These are phyloP conservation scores for Podospora pseudocomata DNA, from an alignment of 495 filamentous ascomycete species.

Conservation along the genomic window DNA sequence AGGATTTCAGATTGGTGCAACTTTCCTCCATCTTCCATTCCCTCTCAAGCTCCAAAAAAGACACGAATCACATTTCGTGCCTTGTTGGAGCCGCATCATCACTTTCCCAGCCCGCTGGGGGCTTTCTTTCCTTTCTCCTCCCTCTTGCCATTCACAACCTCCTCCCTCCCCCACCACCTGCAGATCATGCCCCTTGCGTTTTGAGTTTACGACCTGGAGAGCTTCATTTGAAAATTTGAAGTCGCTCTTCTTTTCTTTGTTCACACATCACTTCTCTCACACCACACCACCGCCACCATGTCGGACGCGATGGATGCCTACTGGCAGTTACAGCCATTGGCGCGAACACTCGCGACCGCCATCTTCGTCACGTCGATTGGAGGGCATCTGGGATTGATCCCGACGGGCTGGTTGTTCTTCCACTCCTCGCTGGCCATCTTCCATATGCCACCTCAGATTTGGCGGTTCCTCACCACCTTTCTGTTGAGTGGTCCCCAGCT, in stretches of 20 bases:
- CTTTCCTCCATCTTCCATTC: constrained; percentile 24
- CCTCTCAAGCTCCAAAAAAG: constrained; percentile 28
- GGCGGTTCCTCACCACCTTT: constrained; percentile 63
- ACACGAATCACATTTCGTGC: constrained; percentile 34
- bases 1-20: constrained; percentile 20
- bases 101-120: constrained; percentile 11
- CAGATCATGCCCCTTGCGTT: constrained; percentile 14
- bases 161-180: neutral
- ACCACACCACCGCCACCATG: constrained; percentile 17
- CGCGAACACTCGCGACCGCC: constrained; percentile 67
- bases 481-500: constrained; percentile 62
- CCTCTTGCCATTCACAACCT: constrained; percentile 10
- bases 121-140: constrained; percentile 13
- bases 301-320: constrained; percentile 58
- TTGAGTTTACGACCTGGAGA: constrained; percentile 11
- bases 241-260: neutral
- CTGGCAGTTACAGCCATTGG: constrained; percentile 66
- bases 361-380: constrained; percentile 61
- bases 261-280: constrained; percentile 1
- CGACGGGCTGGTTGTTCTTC: constrained; percentile 55
- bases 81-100: constrained; percentile 18
- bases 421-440: constrained; percentile 48
- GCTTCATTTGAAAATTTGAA: constrained; percentile 23
- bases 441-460: constrained; percentile 57
- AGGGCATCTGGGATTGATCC: constrained; percentile 58